Evolutionary conservation across 1,139 yeast genomes (phyloP).

Genomic region (Nakaseomyces kungkrabaensis): DNA sequence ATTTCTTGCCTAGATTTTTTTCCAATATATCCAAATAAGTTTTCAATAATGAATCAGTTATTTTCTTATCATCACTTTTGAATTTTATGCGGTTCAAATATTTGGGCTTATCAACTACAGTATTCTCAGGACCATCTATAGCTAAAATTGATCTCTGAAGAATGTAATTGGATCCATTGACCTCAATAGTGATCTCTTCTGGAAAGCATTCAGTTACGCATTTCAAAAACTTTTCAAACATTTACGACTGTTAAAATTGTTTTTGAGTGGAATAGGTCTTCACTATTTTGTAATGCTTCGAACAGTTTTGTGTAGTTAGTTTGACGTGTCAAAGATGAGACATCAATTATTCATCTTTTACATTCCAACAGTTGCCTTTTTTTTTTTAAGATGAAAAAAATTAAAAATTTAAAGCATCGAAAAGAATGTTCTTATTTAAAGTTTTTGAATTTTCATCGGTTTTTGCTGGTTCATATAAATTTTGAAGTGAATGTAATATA

Average conservation of each 20-base stretch:
- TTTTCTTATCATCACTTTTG: background rate
- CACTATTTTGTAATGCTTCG: no score
- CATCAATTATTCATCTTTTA: no score
- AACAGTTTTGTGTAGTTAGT: no score
- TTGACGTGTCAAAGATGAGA: no score
- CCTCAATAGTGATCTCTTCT: background rate
- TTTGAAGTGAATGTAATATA: no score
- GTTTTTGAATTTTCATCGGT: no score
- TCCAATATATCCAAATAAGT: conserved; percentile 13
- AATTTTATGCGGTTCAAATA: background rate
- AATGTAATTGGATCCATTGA: background rate
- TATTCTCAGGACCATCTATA: background rate
- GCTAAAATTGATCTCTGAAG: background rate
- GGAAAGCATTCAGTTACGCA: background rate
- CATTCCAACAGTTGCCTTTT: no score
- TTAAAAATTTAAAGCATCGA: no score
- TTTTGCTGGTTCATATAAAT: no score
- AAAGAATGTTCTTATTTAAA: no score
- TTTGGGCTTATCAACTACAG: background rate
- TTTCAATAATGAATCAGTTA: background rate
- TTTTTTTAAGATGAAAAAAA: no score
- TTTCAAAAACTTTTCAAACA: background rate
- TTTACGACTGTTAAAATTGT: background rate
- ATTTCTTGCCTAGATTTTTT: conserved; percentile 19
- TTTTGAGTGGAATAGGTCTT: no score